Conservation (phyloP, 2,329 filamentous ascomycete species). For the Trichoderma citrinoviride region DNA sequence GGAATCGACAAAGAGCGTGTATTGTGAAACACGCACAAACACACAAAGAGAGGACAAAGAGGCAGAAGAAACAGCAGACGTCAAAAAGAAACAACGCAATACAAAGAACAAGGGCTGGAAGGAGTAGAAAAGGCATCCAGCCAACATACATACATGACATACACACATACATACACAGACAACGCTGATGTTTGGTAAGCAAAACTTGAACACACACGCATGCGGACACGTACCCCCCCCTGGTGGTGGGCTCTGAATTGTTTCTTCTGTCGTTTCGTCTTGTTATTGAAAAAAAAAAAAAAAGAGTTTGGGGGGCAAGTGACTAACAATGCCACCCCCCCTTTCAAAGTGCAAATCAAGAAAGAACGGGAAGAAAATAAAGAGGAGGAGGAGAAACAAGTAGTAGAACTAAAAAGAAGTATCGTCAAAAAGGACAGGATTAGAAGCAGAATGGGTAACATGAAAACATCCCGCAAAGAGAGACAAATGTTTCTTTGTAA, state of each 20-base stretch:
- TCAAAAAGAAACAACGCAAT: not conserved
- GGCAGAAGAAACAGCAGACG: not conserved
- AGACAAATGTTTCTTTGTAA: not conserved
- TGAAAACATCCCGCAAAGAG: not conserved
- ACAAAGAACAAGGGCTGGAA: not conserved
- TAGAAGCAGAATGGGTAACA: not conserved
- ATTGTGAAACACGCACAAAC: too few relatives aligned
- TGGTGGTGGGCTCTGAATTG: not conserved
- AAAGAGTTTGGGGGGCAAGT: not conserved
- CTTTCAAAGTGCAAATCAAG: not conserved
- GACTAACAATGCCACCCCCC: too few relatives aligned
- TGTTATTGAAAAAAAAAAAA: not conserved
- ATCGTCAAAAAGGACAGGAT: not conserved
- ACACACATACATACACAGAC: not conserved
- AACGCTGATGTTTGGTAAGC: too few relatives aligned
- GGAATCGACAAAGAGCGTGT: too few relatives aligned
- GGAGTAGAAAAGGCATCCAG: not conserved
- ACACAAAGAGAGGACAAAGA: not conserved
- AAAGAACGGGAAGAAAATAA: too few relatives aligned
- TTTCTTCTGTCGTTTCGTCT: not conserved
- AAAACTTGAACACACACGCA: too few relatives aligned
- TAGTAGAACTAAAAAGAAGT: not conserved
- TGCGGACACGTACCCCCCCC: too few relatives aligned
- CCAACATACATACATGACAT: too few relatives aligned
- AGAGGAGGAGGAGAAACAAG: too few relatives aligned